phyloP scores from a whole-genome alignment of 352 stramenopile genomes.

The Phytophthora pseudosyringae region DNA sequence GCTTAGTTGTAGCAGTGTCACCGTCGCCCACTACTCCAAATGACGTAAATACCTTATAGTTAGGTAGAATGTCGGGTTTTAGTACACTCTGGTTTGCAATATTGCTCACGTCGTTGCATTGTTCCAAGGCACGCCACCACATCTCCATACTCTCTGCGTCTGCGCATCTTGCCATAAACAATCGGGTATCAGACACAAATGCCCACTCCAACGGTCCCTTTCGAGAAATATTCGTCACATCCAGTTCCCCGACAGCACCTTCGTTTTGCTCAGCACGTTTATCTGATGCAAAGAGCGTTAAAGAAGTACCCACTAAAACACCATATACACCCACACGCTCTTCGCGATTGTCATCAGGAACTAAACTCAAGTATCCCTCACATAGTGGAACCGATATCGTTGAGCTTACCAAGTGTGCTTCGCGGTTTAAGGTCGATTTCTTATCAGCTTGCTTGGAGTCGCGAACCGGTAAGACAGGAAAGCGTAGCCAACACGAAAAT shows the following conservation, averaged over 20 bases:
- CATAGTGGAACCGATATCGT: slow-evolving; percentile 56
- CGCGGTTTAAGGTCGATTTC: background rate
- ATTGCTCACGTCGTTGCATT: slow-evolving; percentile 50
- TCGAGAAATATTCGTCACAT: slow-evolving; percentile 49
- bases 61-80: background rate
- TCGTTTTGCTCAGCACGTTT: slow-evolving; percentile 42
- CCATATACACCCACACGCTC: slow-evolving; percentile 51
- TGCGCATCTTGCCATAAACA: slow-evolving; percentile 41
- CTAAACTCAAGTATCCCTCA: slow-evolving; percentile 59
- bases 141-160: slow-evolving; percentile 47
- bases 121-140: slow-evolving; percentile 69
- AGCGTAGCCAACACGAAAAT: slow-evolving; percentile 77
- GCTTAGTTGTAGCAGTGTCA: background rate
- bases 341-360: slow-evolving; percentile 46
- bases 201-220: slow-evolving; percentile 48
- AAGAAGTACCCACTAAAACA: slow-evolving; percentile 61
- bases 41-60: slow-evolving; percentile 20
- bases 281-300: slow-evolving; percentile 63
- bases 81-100: background rate
- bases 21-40: slow-evolving; percentile 11
- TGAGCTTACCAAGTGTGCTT: background rate
- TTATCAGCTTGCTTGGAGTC: background rate
- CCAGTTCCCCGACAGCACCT: slow-evolving; percentile 42
- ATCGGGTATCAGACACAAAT: slow-evolving; percentile 53
- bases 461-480: slow-evolving; percentile 35